Conservation (phyloP, 169 alveolate genomes). For the Eimeria maxima region DNA sequence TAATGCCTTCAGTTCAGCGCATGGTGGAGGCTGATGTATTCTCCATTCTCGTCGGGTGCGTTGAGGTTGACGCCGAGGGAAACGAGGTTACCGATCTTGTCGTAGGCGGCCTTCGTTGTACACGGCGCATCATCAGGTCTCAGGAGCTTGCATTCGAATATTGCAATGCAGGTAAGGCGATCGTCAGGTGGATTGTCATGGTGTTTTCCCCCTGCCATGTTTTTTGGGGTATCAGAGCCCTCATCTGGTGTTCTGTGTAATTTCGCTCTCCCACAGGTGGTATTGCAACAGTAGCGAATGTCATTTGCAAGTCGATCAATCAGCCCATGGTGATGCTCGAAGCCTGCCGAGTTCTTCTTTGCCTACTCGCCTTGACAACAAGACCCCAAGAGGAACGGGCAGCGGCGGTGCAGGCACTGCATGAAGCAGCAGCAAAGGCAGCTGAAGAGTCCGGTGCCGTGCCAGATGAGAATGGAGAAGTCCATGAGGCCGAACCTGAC, state of each 20-base stretch:
- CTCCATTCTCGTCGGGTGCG: constrained; percentile 90
- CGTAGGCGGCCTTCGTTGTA: constrained; percentile 92
- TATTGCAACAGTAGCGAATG: constrained; percentile 89
- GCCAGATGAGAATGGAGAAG: constrained; percentile 74
- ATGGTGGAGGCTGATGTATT: constrained; percentile 92
- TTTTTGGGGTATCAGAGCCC: too few species aligned
- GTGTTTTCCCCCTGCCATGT: too few species aligned
- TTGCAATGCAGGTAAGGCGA: constrained; percentile 87
- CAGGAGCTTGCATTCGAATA: constrained; percentile 94
- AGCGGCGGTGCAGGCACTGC: constrained; percentile 83
- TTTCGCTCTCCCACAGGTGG: constrained; percentile 88
- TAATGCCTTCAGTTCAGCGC: constrained; percentile 89
- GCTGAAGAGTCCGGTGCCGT: constrained; percentile 66
- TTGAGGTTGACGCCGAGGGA: constrained; percentile 90
- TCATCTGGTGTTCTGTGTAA: neutral
- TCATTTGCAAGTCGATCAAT: constrained; percentile 90
- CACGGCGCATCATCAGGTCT: constrained; percentile 91
- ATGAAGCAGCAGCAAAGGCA: constrained; percentile 63
- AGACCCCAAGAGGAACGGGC: constrained; percentile 79
- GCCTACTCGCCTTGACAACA: constrained; percentile 79
- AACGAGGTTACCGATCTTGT: constrained; percentile 91
- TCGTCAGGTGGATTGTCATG: neutral
- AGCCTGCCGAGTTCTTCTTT: constrained; percentile 86
- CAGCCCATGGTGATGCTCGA: constrained; percentile 93
- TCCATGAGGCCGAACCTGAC: constrained; percentile 80